Percentiles rank a stretch among this genome's conserved stretches.
These are phyloP conservation scores for Camellia oleifera DNA, from an alignment of 179 eudicot genomes.

Conservation along the genomic window DNA sequence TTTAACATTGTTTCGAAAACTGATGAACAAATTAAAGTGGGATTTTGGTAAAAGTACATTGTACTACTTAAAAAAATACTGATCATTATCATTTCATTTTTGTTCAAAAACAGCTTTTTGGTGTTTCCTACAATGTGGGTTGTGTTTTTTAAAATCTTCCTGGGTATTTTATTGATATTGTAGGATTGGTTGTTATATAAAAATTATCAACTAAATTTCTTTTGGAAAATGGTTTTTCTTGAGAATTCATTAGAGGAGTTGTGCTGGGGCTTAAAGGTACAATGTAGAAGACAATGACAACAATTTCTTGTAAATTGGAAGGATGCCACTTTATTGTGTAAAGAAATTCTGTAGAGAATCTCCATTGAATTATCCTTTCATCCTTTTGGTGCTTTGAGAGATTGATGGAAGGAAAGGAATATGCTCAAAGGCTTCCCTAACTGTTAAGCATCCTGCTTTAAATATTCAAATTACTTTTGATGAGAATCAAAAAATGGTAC, in stretches of 20 bases:
- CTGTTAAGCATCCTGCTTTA: not conserved
- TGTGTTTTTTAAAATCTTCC: not conserved
- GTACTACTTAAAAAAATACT: too few species aligned
- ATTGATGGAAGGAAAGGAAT: constrained; percentile 7
- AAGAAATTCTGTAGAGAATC: not conserved
- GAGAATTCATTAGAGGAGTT: not conserved
- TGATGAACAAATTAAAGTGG: too few species aligned
- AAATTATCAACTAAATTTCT: not conserved
- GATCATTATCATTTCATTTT: too few species aligned
- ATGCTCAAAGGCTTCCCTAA: not conserved
- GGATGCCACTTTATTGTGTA: not conserved
- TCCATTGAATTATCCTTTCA: not conserved
- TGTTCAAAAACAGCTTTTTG: too few species aligned
- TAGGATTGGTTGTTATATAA: not conserved
- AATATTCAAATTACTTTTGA: not conserved
- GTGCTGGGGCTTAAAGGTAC: not conserved
- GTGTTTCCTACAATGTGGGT: too few species aligned
- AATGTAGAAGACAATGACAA: not conserved
- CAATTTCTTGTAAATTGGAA: not conserved
- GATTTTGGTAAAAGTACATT: too few species aligned
- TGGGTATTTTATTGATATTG: constrained; percentile 3
- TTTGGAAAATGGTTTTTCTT: not conserved
- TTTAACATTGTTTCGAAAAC: too few species aligned
- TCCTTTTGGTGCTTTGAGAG: constrained; percentile 1
- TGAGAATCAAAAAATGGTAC: not conserved